A percentile compares a stretch with the other conserved stretches of the same genome.
phyloP scores from a whole-genome alignment of 2,329 filamentous ascomycete species.

The Diaporthe citrichinensis region DNA sequence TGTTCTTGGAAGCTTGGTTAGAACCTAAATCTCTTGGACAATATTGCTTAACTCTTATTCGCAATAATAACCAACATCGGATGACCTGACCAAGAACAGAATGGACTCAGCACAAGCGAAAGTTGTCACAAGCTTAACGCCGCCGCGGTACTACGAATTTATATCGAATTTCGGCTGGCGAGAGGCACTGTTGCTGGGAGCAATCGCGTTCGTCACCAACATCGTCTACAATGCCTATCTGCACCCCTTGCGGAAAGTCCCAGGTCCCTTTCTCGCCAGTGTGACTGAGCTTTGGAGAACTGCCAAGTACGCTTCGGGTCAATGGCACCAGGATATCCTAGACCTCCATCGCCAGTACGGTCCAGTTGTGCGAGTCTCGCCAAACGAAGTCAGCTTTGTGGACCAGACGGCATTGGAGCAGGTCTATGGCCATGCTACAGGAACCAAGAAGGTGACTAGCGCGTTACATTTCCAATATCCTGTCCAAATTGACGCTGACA shows the following conservation, averaged over 20 bases:
- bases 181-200: neutral
- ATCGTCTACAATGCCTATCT: conserved; percentile 9
- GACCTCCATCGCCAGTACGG: neutral
- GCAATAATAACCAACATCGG: no score
- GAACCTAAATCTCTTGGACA: neutral
- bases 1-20: neutral
- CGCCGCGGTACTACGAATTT: neutral
- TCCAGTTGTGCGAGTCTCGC: neutral
- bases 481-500: no score
- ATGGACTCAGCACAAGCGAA: neutral
- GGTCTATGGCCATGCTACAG: conserved; percentile 49
- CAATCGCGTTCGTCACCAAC: neutral
- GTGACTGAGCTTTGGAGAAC: conserved; percentile 1
- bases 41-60: neutral
- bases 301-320: neutral
- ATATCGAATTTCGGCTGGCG: neutral
- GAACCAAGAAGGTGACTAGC: conserved; percentile 46
- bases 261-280: conserved; percentile 1
- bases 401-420: conserved; percentile 5
- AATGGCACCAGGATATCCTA: conserved; percentile 9
- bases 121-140: neutral
- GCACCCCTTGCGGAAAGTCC: neutral
- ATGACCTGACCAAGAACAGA: no score
- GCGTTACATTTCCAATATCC: accelerated
- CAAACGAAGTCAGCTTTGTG: conserved; percentile 17